Percentiles rank a stretch among this genome's conserved stretches.
phyloP scores from a whole-genome alignment of 1,284 basidiomycete genomes.

The Ceratobasidium sp. region DNA sequence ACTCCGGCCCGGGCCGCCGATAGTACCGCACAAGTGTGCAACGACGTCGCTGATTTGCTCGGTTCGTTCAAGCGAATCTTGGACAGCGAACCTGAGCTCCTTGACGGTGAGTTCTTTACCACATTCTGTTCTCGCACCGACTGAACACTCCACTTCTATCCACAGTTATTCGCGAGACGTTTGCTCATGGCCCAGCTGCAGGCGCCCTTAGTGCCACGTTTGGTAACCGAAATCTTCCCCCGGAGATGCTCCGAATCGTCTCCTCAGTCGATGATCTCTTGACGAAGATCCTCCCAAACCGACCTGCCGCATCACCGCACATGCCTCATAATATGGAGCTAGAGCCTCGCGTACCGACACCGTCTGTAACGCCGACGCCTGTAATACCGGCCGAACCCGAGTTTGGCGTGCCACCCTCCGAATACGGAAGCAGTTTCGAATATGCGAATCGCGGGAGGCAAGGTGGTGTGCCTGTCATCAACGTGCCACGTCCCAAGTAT shows the following conservation, averaged over 20 bases:
- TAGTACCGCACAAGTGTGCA: conserved; percentile 22
- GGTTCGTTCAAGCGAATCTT: conserved; percentile 28
- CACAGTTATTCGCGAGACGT: conserved; percentile 25
- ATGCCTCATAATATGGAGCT: conserved; percentile 12
- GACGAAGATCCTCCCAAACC: conserved; percentile 24
- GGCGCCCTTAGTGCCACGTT: conserved; percentile 21
- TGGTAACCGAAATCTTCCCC: conserved; percentile 17
- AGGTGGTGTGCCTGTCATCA: conserved; percentile 21
- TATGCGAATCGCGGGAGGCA: conserved; percentile 24
- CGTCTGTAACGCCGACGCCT: conserved; percentile 29
- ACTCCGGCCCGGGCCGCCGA: background rate
- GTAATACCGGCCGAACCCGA: conserved; percentile 21
- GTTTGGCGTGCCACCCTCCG: conserved; percentile 10
- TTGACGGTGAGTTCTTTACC: conserved; percentile 13
- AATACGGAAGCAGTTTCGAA: conserved; percentile 16
- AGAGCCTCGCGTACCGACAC: conserved; percentile 27
- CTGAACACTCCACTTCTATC: background rate
- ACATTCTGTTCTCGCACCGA: background rate
- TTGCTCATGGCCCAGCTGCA: background rate
- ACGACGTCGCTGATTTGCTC: conserved; percentile 30
- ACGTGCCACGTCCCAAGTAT: conserved; percentile 33
- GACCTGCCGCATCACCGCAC: conserved; percentile 12
- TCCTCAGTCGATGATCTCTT: conserved; percentile 29
- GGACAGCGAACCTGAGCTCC: conserved; percentile 30
- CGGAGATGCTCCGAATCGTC: conserved; percentile 36